Conservation (phyloP, 768 basidiomycete species). For the Auriculariales sp. region DNA sequence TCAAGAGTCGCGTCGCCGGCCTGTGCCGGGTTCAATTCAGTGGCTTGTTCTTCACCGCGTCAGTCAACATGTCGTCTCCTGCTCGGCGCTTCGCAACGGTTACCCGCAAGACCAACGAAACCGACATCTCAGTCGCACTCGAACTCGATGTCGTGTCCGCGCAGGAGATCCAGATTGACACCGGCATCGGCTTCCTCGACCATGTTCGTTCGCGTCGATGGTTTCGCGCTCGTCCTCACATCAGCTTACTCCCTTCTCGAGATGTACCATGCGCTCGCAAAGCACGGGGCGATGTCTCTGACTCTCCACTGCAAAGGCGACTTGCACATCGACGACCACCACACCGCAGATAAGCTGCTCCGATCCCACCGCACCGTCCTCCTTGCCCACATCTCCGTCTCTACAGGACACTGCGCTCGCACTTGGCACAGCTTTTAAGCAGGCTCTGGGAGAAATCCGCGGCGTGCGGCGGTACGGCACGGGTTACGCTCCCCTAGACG, state of each 20-base stretch:
- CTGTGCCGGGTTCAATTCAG: too few relatives aligned
- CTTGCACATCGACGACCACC: slow-evolving; percentile 96
- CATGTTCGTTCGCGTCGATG: slow-evolving; percentile 47
- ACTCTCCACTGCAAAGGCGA: slow-evolving; percentile 88
- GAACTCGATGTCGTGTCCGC: slow-evolving; percentile 59
- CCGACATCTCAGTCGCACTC: slow-evolving; percentile 69
- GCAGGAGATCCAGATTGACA: slow-evolving; percentile 74
- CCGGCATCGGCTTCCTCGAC: slow-evolving; percentile 97
- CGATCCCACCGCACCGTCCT: background rate
- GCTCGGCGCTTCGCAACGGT: slow-evolving; percentile 35
- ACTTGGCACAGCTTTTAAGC: slow-evolving; percentile 80
- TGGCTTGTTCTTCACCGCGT: too few relatives aligned
- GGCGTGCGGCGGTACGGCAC: slow-evolving; percentile 94
- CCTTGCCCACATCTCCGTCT: slow-evolving; percentile 9
- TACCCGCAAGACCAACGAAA: slow-evolving; percentile 82
- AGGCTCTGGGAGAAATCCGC: slow-evolving; percentile 85
- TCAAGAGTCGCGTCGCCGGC: too few relatives aligned
- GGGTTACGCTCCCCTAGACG: slow-evolving; percentile 92
- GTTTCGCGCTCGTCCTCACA: slow-evolving; percentile 3
- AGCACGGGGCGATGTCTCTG: slow-evolving; percentile 90
- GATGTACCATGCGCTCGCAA: slow-evolving; percentile 98
- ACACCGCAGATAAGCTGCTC: slow-evolving; percentile 81
- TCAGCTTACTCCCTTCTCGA: slow-evolving; percentile 16
- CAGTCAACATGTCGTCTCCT: too few relatives aligned
- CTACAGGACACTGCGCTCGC: slow-evolving; percentile 83